Base-by-base conservation (phyloP, 257 asterid species). In the Catharanthus roseus region DNA sequence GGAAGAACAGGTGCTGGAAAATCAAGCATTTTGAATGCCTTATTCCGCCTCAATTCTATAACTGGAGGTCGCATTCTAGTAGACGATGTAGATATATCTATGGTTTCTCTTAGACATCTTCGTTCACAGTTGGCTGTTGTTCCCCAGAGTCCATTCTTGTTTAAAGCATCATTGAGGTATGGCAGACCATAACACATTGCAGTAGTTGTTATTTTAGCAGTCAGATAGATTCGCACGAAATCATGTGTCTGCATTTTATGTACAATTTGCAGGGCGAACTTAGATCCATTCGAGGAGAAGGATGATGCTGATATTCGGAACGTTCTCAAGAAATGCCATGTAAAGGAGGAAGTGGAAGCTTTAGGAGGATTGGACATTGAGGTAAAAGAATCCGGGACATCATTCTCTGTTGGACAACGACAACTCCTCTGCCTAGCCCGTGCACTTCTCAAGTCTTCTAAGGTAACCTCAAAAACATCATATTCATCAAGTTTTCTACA, bases 1-100 rank as follows among this genome's bases (percentile, higher is more conserved):
- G 98, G 98, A 78, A 84, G 98, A 83, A 93, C 98, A 7, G 98
- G 98, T 28, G 98, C 98, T 49, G 98, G 98, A 58, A 93, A 93
- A 80, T 93, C 98, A 45, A 93, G 98, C 69, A 85, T 93, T 78
- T 82, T 93, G 86, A 93, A 89, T 56, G 93, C 81, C 51, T 67
- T 93, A 64, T 93, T 93, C 77, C 95, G 96, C 72, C 92, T 93
- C 74, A 89, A 90, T 82, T 88, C 87, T 18, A 73, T 88, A 67
- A 80, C 82, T 49, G 78, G 87, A 50, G 98, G 98, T 60, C 42
- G 67, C 57, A 83, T 93, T 70, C 19, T 89, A 64, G 85, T 93
- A 50, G 97, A 93, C 69, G 86, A 84, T 41, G 23, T 89, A 68
- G 77, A 89, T 62, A 85, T 86, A 77, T 79, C 82, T 12, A 68